Percentiles rank a stretch among this genome's conserved stretches.
These are phyloP conservation scores for Puccinia novopanici DNA, from an alignment of 1,284 basidiomycete genomes.

Conservation along the genomic window DNA sequence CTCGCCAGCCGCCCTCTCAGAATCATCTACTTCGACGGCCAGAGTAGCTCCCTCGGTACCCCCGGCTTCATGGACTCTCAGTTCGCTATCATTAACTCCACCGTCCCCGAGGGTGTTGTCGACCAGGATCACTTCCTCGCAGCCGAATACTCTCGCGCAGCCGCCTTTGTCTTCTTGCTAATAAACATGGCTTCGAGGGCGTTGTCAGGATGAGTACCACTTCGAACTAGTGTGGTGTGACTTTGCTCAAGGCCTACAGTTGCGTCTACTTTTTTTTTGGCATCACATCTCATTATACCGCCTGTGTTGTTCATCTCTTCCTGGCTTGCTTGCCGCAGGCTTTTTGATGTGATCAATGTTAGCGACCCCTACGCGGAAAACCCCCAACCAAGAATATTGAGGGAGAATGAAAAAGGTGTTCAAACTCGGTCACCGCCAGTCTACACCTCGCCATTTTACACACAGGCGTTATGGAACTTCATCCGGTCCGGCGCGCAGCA, in stretches of 20 bases:
- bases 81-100: slow-evolving; percentile 61
- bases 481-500: slow-evolving; percentile 62
- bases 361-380: too few species aligned
- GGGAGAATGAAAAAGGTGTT: background rate
- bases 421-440: background rate
- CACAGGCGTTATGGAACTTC: slow-evolving; percentile 54
- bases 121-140: background rate
- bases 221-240: slow-evolving; percentile 54
- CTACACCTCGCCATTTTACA: background rate
- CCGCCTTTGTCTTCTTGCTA: slow-evolving; percentile 42
- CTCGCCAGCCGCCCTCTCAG: slow-evolving; percentile 60
- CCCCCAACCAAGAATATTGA: too few species aligned
- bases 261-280: slow-evolving; percentile 60
- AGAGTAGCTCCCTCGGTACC: slow-evolving; percentile 60
- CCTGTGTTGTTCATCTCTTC: too few species aligned
- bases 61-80: slow-evolving; percentile 62
- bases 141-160: slow-evolving; percentile 48
- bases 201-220: slow-evolving; percentile 53
- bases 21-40: slow-evolving; percentile 63
- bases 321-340: too few species aligned
- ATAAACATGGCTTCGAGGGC: slow-evolving; percentile 50
- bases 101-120: background rate
- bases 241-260: slow-evolving; percentile 50
- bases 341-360: too few species aligned
- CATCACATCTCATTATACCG: too few species aligned